Evolutionary conservation across 192 early-diverging fungal species (phyloP).

Genomic region (Rhizoclosmatium globosum): DNA sequence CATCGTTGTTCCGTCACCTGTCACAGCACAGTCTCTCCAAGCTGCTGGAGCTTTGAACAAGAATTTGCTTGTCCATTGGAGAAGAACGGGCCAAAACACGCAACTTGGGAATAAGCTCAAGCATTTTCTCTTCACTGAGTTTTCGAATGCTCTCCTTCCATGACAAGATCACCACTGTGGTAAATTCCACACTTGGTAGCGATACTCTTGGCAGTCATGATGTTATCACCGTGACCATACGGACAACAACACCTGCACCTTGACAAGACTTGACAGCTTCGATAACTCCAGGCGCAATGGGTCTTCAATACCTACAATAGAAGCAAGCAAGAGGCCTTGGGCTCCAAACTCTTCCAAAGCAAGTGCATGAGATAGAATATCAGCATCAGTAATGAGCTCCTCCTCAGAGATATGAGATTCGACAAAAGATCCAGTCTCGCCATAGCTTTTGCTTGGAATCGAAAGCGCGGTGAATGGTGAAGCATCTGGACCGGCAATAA

Average conservation of each 20-base stretch:
- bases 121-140: slow-evolving; percentile 68
- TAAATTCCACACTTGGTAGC: slow-evolving; percentile 59
- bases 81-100: slow-evolving; percentile 87
- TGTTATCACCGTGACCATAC: slow-evolving; percentile 81
- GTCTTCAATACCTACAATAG: slow-evolving; percentile 88
- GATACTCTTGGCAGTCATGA: slow-evolving; percentile 80
- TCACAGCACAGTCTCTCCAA: slow-evolving; percentile 95
- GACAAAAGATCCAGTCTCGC: slow-evolving; percentile 9
- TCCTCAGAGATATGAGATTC: slow-evolving; percentile 8
- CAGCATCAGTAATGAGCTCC: not conserved
- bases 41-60: slow-evolving; percentile 72
- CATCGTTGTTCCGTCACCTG: slow-evolving; percentile 98
- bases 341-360: slow-evolving; percentile 4
- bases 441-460: not conserved
- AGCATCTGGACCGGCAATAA: slow-evolving; percentile 3
- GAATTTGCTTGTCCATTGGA: slow-evolving; percentile 88
- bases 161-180: slow-evolving; percentile 53
- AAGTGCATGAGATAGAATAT: slow-evolving; percentile 23
- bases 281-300: slow-evolving; percentile 82
- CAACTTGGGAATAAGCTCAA: slow-evolving; percentile 53
- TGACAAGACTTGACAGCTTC: slow-evolving; percentile 80
- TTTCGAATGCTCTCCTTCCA: slow-evolving; percentile 84
- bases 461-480: not conserved
- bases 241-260: slow-evolving; percentile 84
- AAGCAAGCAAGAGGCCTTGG: slow-evolving; percentile 48